Conservation (phyloP, 140 eudicot species). For the Artemisia princeps region DNA sequence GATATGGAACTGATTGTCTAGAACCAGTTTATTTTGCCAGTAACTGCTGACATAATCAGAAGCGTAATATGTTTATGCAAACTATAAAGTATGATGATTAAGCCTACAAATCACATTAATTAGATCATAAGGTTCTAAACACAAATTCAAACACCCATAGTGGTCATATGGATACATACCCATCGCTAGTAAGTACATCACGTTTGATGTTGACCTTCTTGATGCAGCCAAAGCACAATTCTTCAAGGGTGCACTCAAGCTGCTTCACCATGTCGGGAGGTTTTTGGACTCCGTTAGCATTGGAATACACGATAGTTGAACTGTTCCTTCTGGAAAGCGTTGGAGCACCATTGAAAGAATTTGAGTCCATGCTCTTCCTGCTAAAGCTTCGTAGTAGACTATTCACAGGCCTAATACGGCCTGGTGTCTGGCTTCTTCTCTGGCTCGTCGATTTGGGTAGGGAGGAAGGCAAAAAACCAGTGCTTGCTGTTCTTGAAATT, state of each 20-base stretch:
- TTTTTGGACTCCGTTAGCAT: constrained; percentile 48
- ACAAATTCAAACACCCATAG: constrained; percentile 7
- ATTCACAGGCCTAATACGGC: constrained; percentile 7
- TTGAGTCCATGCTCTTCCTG: constrained; percentile 27
- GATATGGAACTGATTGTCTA: no score
- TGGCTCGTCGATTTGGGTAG: constrained; percentile 27
- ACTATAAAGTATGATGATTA: no score
- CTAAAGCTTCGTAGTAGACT: constrained; percentile 32
- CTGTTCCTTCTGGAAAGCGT: constrained; percentile 25
- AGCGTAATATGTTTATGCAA: no score
- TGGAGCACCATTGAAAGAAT: constrained; percentile 1
- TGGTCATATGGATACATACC: constrained; percentile 30
- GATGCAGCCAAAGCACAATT: constrained; percentile 64
- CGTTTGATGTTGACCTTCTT: constrained; percentile 51
- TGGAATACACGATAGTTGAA: constrained; percentile 50
- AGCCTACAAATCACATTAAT: background rate
- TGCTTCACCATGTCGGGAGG: constrained; percentile 45
- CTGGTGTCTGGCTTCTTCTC: constrained; percentile 19
- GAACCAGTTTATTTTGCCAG: no score
- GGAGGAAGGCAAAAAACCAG: constrained; percentile 12
- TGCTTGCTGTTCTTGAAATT: constrained; percentile 28
- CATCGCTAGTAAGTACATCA: constrained; percentile 39
- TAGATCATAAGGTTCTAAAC: background rate
- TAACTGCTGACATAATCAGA: no score
- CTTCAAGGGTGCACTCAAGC: constrained; percentile 83